Evolutionary conservation across 805 yeast species (phyloP), one percentile per base, ranked within the genome.

Genomic region (Komagataella pseudopastoris): DNA sequence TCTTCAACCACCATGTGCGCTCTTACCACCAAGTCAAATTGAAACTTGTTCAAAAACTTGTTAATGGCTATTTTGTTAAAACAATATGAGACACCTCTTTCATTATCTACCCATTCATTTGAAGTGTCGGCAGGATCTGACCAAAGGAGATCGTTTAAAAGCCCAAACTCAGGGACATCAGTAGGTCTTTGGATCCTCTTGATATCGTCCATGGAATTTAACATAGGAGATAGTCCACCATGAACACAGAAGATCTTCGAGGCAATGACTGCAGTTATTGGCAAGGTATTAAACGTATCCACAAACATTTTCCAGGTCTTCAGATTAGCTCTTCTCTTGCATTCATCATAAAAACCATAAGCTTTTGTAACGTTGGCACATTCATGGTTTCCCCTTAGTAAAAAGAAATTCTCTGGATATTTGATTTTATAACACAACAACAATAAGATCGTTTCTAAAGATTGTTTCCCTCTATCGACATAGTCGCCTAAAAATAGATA

Each of bases 311-410:
- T 89, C 99, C 99, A 93, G 1, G 90, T 85, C 64, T 91, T 93
- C 60, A 90, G 79, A 61, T 85, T 87, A 60, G 96, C 81, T 55
- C 99, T 76, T 60, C 99, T 79, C 65, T 93, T 93, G 72, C 99
- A 93, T 69, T 93, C 99, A 68, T 93, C 99, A 64, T 89, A 93
- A 63, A 93, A 93, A 2, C 99, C 99, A 67, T 93, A 93, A 36
- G 93, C 96, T 56, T 96, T 79, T 1, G 98, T 91, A 52, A 93
- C 95, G 62, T 88, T 88, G 18, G 99, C 97, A 67, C 96, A 88
- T 70, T 93, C 99, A 69, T 93, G 99, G 67, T 93, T 93, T 18
- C 99, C 99, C 58, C 99, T 74, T 46, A 93, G 72, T 53, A 93
- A 68, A 66, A 91, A 93, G 66, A 93, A 90, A 68, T 91, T 91